These are phyloP conservation scores for Hypoxylon sp. DNA, from an alignment of 2,329 filamentous ascomycete species.

Conservation along the genomic window DNA sequence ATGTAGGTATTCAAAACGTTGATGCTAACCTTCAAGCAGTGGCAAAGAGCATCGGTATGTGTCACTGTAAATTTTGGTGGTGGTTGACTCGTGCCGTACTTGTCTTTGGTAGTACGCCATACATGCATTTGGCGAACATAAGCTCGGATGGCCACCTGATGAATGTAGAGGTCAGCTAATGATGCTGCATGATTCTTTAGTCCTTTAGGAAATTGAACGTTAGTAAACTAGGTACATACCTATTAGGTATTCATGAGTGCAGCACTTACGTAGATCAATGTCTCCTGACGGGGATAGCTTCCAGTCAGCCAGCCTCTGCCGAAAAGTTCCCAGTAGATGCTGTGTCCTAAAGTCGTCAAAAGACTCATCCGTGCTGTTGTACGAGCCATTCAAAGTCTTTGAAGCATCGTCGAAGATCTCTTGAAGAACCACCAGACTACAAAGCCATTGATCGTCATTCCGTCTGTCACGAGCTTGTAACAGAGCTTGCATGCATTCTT, in stretches of 20 bases:
- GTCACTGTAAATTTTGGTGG: conserved; percentile 15
- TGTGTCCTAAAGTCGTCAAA: conserved; percentile 38
- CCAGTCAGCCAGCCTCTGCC: conserved; percentile 32
- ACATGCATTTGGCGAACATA: conserved; percentile 22
- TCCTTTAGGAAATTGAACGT: conserved; percentile 12
- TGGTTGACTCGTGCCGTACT: conserved; percentile 4
- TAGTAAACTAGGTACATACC: background rate
- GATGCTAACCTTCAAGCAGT: conserved; percentile 25
- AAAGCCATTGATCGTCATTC: conserved; percentile 33
- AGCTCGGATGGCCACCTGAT: conserved; percentile 31
- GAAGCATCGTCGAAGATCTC: conserved; percentile 38
- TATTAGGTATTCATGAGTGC: too few species aligned
- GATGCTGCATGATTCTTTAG: conserved; percentile 23
- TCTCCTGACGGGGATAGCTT: conserved; percentile 22
- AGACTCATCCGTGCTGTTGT: conserved; percentile 16
- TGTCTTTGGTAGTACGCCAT: conserved; percentile 14
- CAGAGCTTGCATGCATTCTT: conserved; percentile 25
- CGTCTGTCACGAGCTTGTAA: background rate
- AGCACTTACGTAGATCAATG: conserved; percentile 27
- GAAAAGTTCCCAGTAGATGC: conserved; percentile 29
- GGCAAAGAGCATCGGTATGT: conserved; percentile 33
- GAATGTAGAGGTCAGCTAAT: conserved; percentile 36
- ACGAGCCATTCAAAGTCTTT: conserved; percentile 28
- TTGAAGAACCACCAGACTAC: conserved; percentile 32
- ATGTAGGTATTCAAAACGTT: conserved; percentile 26